Base-by-base conservation (phyloP, 2,329 filamentous ascomycete species). In the Fusarium humuli region DNA sequence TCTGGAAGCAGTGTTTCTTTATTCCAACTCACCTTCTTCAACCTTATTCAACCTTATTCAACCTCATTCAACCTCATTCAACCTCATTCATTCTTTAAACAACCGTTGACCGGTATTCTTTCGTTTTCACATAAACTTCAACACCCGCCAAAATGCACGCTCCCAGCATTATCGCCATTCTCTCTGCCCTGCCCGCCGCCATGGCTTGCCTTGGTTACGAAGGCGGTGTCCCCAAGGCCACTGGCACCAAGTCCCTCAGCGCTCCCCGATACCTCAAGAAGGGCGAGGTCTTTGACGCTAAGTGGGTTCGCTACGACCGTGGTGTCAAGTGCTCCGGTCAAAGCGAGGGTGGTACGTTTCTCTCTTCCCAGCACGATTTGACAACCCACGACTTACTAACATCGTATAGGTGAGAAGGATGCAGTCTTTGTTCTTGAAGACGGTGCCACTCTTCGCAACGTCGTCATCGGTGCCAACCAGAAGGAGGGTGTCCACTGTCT, bases 401-500 rank as follows among this genome's bases (percentile, higher is more conserved):
- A 18, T 3, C 8, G 0, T 3, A 9, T 4, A 67, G 61, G 64
- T 29, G 50, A 49, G 32, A 61, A 61, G 40, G 72, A 85, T 32
- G 80, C 81, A 27, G 81, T 83, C 57, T 83, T 83, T 70, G 71
- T 81, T 54, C 78, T 83, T 30, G 75, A 78, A 41, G 67, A 78
- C 3, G 82, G 83, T 6, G 83, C 81, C 14, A 83, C 80, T 5
- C 77, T 84, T 57, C 78, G 75, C 57, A 84, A 84, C 69, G 83
- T 81, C 27, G 83, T 84, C 69, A 84, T 84, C 32, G 83, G 83
- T 52, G 73, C 77, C 47, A 76, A 83, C 74, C 82, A 84, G 70
- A 76, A 77, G 44, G 83, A 84, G 72, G 83, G 83, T 34, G 77
- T 84, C 13, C 81, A 84, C 77, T 84, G 83, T 72, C 68, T 78